Percentiles rank a stretch among this genome's conserved stretches.
These are phyloP conservation scores for Beverwykella pulmonaria DNA, from an alignment of 495 filamentous ascomycete genomes.

Conservation along the genomic window DNA sequence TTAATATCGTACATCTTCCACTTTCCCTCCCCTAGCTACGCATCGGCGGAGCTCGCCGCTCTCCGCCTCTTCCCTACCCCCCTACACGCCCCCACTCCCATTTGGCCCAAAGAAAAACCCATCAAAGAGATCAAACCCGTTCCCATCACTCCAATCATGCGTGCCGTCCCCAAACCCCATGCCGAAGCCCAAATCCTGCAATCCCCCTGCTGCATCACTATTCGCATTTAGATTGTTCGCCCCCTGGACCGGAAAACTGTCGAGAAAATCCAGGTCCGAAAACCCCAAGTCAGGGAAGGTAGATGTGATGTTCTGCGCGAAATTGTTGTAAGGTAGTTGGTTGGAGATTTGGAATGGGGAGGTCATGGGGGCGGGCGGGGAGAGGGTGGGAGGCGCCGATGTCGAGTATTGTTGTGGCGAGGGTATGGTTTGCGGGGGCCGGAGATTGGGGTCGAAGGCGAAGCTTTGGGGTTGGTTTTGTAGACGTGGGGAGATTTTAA, in stretches of 20 bases:
- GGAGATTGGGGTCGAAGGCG: slow-evolving; percentile 37
- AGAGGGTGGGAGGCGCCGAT: slow-evolving; percentile 1
- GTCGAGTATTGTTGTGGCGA: slow-evolving; percentile 5
- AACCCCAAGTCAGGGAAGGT: slow-evolving; percentile 45
- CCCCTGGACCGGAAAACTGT: slow-evolving; percentile 38
- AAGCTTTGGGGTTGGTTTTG: slow-evolving; percentile 20
- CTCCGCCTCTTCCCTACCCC: too few relatives aligned
- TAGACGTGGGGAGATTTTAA: slow-evolving; percentile 27
- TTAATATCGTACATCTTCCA: too few relatives aligned
- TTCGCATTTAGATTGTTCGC: slow-evolving; percentile 1
- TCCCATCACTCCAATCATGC: slow-evolving; percentile 79
- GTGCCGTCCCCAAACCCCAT: slow-evolving; percentile 71
- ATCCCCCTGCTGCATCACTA: slow-evolving; percentile 27
- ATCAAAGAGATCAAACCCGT: slow-evolving; percentile 82
- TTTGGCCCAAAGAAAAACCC: slow-evolving; percentile 82
- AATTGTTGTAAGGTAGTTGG: slow-evolving; percentile 27
- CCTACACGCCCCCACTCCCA: background rate
- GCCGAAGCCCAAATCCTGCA: slow-evolving; percentile 67
- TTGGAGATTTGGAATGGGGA: slow-evolving; percentile 32
- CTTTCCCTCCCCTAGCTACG: too few relatives aligned
- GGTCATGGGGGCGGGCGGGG: slow-evolving; percentile 9
- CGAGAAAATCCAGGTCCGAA: slow-evolving; percentile 43
- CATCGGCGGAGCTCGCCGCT: background rate
- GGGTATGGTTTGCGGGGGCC: slow-evolving; percentile 3
- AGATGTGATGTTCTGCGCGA: slow-evolving; percentile 25